Evolutionary conservation across 495 filamentous ascomycete genomes (phyloP).

Genomic region (Aspergillus sclerotioniger): DNA sequence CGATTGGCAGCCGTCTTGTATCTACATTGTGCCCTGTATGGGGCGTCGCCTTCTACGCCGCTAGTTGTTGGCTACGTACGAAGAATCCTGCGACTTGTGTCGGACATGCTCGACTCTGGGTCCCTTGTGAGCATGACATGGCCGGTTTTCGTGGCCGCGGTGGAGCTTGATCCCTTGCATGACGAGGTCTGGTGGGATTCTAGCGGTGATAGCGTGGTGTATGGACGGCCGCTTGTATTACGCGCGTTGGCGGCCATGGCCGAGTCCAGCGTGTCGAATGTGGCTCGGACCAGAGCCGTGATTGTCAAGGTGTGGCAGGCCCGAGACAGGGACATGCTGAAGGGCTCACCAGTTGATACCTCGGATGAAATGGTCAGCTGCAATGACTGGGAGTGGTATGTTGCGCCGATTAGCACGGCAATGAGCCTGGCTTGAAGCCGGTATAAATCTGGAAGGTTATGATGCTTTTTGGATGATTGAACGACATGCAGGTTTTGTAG

Average conservation of each 20-base stretch:
- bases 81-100: constrained; percentile 34
- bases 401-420: constrained; percentile 39
- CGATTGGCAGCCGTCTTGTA: constrained; percentile 42
- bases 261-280: constrained; percentile 40
- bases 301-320: constrained; percentile 46
- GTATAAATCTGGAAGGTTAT: background rate
- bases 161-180: constrained; percentile 40
- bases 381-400: constrained; percentile 46
- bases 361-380: constrained; percentile 10
- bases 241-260: constrained; percentile 40
- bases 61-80: constrained; percentile 37
- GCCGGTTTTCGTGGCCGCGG: constrained; percentile 47
- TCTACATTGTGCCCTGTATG: constrained; percentile 41
- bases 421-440: constrained; percentile 34
- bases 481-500: background rate
- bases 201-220: constrained; percentile 16
- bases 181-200: constrained; percentile 37
- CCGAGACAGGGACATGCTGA: constrained; percentile 38
- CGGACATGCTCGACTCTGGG: constrained; percentile 33
- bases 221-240: constrained; percentile 40
- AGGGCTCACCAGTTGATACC: constrained; percentile 16
- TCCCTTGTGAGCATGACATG: constrained; percentile 36
- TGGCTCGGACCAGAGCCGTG: constrained; percentile 41
- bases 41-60: constrained; percentile 36
- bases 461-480: background rate